These are phyloP conservation scores for Apostasia shenzhenica DNA, from an alignment of 106 monocot species.

Conservation along the genomic window DNA sequence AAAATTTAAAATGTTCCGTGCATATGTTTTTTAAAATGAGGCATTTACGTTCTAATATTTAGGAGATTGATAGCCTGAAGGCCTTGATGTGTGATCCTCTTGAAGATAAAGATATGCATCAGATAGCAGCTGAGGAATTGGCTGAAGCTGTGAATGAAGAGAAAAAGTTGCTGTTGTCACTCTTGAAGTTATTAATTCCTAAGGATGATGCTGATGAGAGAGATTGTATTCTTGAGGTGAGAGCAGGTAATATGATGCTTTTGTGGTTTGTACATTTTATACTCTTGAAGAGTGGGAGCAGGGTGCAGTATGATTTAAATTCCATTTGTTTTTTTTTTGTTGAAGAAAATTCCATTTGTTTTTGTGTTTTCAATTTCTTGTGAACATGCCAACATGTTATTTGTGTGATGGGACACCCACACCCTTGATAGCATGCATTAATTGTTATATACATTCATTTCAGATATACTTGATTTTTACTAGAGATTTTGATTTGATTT, in stretches of 20 bases:
- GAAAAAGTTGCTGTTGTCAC: slow-evolving; percentile 39
- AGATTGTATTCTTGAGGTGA: slow-evolving; percentile 92
- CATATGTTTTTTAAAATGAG: background rate
- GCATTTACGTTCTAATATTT: slow-evolving; percentile 7
- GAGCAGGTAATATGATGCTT: slow-evolving; percentile 62
- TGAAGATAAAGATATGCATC: slow-evolving; percentile 83
- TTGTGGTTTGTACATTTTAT: background rate
- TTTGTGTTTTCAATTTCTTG: too few relatives aligned
- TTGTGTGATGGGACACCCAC: too few relatives aligned
- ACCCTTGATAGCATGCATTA: too few relatives aligned
- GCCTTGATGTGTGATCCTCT: slow-evolving; percentile 45
- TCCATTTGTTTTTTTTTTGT: too few relatives aligned
- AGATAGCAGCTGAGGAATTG: slow-evolving; percentile 76
- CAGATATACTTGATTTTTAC: too few relatives aligned
- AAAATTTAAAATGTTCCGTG: background rate
- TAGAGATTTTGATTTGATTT: too few relatives aligned
- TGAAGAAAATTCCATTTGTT: too few relatives aligned
- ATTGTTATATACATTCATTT: too few relatives aligned
- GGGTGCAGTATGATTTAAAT: too few relatives aligned
- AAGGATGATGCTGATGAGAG: slow-evolving; percentile 97
- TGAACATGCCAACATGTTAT: too few relatives aligned
- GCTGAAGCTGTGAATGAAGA: slow-evolving; percentile 49
- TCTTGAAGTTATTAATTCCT: slow-evolving; percentile 78
- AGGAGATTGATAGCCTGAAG: slow-evolving; percentile 79
- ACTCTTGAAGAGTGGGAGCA: background rate